Evolutionary conservation across 139 green algal species (phyloP), one percentile per base, ranked within the genome.

Genomic region (Chlamydomonas eustigma): DNA sequence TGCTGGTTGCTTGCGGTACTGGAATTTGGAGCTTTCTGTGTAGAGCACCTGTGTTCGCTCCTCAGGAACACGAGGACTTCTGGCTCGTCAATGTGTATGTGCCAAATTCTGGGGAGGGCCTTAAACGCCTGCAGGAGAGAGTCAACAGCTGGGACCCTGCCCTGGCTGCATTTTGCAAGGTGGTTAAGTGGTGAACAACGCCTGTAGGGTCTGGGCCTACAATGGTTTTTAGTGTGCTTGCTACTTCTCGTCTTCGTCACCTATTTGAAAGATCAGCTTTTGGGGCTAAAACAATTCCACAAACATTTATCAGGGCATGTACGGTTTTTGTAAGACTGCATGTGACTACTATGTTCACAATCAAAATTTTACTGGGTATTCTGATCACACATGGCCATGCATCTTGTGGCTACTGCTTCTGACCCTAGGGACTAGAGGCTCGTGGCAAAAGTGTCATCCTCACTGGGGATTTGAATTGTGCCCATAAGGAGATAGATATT

Each of bases 401-500:
- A n/a, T n/a, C n/a, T 58, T 58, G 12, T 58, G 44, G 12, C 18
- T 58, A 18, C 34, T 68, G 52, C 52, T 28, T 68, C 18, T 33
- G 74, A 39, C 78, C 28, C 38, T 39, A 71, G 32, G 72, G 86
- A 31, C 28, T 71, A 38, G 32, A 75, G 39, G 64, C 50, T 32
- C 64, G 18, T 18, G 73, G 73, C 2, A 92, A 90, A 70, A 84
- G 84, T 32, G 84, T 92, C 39, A 73, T 91, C 5, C n/a, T 90
- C 30, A 80, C 79, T 3, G 75, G 75, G 37, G 75, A 80, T 37
- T 38, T 80, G 0, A 80, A 80, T 65, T 80, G 75, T 68, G 75
- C 75, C 38, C 81, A 75, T 18, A 39, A 86, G 35, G 77, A 84
- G 22, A 87, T 91, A 32, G 87, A 92, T 79, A 91, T 92, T 35